phyloP scores from a whole-genome alignment of 306 rosid species.

The Inga leiocalycina region DNA sequence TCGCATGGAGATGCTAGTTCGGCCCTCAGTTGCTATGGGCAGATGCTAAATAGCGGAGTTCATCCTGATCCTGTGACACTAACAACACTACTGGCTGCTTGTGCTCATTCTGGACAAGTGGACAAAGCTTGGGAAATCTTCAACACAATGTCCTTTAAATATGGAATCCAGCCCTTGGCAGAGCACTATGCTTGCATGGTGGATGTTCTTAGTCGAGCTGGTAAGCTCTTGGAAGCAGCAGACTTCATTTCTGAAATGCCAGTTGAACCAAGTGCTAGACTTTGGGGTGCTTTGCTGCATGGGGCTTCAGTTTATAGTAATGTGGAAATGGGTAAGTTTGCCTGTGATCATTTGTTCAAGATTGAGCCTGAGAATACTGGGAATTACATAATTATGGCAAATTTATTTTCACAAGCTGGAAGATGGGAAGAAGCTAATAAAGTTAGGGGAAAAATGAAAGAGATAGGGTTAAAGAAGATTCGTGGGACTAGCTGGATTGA shows the following conservation, averaged over 20 bases:
- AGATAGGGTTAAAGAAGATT: constrained; percentile 64
- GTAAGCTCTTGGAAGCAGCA: constrained; percentile 71
- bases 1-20: constrained; percentile 66
- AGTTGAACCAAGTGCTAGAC: constrained; percentile 74
- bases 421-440: constrained; percentile 79
- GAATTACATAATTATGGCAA: constrained; percentile 84
- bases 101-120: constrained; percentile 77
- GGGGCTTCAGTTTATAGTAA: constrained; percentile 81
- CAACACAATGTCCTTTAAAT: constrained; percentile 46
- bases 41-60: constrained; percentile 66
- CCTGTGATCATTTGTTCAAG: constrained; percentile 59
- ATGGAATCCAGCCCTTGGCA: constrained; percentile 63
- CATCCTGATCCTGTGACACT: constrained; percentile 80
- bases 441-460: constrained; percentile 67
- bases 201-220: constrained; percentile 80
- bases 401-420: constrained; percentile 73
- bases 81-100: constrained; percentile 68
- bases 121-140: constrained; percentile 85
- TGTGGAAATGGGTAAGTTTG: constrained; percentile 73
- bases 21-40: constrained; percentile 58
- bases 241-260: constrained; percentile 69
- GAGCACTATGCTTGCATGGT: constrained; percentile 97
- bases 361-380: constrained; percentile 84
- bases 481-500: constrained; percentile 81
- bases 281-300: constrained; percentile 87